These are phyloP conservation scores for Hypoxylon sp. DNA, from an alignment of 2,329 filamentous ascomycete species.

Conservation along the genomic window DNA sequence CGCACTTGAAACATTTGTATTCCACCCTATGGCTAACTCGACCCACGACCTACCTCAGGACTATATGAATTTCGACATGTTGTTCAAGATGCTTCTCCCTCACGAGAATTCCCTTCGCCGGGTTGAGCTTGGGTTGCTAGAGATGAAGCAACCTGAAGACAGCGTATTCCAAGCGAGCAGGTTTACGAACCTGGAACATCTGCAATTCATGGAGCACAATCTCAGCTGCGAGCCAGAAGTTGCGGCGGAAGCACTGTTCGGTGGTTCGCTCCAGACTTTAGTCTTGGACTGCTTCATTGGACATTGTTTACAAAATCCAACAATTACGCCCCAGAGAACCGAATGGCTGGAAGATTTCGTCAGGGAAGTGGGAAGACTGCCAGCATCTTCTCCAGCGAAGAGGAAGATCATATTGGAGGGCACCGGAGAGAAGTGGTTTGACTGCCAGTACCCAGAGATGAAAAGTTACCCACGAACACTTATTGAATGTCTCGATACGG, in stretches of 20 bases:
- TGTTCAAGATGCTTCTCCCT: not conserved
- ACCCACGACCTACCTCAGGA: not conserved
- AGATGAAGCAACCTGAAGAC: not conserved
- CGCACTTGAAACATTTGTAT: not conserved
- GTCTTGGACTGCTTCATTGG: not conserved
- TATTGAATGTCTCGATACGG: not conserved
- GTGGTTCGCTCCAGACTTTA: not conserved
- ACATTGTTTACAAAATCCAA: not conserved
- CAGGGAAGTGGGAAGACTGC: not conserved
- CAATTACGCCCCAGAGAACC: not conserved
- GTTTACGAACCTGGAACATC: not conserved
- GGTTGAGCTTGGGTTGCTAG: not conserved
- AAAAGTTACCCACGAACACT: not conserved
- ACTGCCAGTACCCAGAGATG: not conserved
- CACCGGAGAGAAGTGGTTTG: not conserved
- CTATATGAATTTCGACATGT: not conserved
- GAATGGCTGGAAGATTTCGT: not conserved
- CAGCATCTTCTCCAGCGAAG: not conserved
- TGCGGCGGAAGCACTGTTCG: not conserved
- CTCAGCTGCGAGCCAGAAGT: not conserved
- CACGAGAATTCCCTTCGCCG: not conserved
- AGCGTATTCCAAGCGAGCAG: not conserved
- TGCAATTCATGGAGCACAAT: not conserved
- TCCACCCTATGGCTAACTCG: not conserved
- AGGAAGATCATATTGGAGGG: not conserved